phyloP scores from a whole-genome alignment of 192 early-diverging fungal species.

The Mortierella hygrophila region DNA sequence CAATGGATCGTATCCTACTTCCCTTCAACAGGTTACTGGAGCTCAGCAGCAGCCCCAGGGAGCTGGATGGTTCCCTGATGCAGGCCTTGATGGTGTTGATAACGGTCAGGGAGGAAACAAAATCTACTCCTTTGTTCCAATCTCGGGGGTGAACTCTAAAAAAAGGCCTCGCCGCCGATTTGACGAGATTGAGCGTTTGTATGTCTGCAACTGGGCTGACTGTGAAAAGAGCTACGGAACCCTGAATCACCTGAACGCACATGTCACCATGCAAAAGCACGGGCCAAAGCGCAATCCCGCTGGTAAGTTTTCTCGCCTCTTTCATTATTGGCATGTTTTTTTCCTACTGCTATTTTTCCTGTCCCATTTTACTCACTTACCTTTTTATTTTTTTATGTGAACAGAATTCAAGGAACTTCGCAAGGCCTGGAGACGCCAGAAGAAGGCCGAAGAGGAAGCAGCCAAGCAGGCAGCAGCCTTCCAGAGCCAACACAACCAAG shows the following conservation, averaged over 20 bases:
- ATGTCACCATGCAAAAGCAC: constrained; percentile 77
- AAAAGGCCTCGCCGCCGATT: constrained; percentile 71
- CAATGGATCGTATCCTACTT: constrained; percentile 12
- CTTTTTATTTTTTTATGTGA: constrained; percentile 1
- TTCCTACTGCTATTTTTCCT: no score
- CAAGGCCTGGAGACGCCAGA: constrained; percentile 68
- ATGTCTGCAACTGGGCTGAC: constrained; percentile 67
- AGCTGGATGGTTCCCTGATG: constrained; percentile 6
- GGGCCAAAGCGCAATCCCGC: constrained; percentile 68
- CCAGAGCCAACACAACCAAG: constrained; percentile 23
- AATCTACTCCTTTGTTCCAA: constrained; percentile 66
- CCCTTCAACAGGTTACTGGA: constrained; percentile 8
- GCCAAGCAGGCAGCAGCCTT: constrained; percentile 50
- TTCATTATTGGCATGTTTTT: not conserved
- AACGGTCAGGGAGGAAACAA: constrained; percentile 46
- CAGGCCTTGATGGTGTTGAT: not conserved
- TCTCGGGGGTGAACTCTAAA: constrained; percentile 67
- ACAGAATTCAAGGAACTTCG: constrained; percentile 73
- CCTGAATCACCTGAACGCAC: constrained; percentile 77
- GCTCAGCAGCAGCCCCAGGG: constrained; percentile 11
- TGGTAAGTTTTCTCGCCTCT: constrained; percentile 28
- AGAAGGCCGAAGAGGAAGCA: constrained; percentile 63
- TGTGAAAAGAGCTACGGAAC: constrained; percentile 76
- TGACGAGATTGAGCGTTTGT: constrained; percentile 77
- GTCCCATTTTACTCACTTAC: not conserved